A percentile compares a stretch with the other conserved stretches of the same genome.
These are phyloP conservation scores for Cyclaneusma minus DNA, from an alignment of 2,329 filamentous ascomycete genomes.

Conservation along the genomic window DNA sequence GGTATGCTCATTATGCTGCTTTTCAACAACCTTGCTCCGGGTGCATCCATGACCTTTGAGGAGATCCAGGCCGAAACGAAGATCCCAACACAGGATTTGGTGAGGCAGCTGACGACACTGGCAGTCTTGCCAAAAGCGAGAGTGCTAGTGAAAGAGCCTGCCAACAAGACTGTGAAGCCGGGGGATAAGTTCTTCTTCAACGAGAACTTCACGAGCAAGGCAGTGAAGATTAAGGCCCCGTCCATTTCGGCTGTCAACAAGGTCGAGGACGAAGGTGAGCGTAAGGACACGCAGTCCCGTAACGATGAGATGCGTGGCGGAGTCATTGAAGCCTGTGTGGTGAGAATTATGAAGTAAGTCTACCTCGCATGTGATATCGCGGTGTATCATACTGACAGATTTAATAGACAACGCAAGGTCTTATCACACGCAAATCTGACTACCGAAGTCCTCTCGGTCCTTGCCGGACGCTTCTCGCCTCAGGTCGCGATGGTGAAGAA, in stretches of 20 bases:
- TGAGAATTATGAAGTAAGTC: slow-evolving; percentile 74
- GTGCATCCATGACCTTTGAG: slow-evolving; percentile 40
- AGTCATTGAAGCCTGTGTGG: slow-evolving; percentile 61
- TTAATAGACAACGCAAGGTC: slow-evolving; percentile 53
- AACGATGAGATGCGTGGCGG: slow-evolving; percentile 57
- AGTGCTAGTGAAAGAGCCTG: slow-evolving; percentile 66
- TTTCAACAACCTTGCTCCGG: slow-evolving; percentile 62
- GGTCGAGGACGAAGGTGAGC: slow-evolving; percentile 59
- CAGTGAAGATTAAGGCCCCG: slow-evolving; percentile 77
- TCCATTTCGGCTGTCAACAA: slow-evolving; percentile 70
- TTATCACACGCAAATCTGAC: slow-evolving; percentile 54
- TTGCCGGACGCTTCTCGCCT: slow-evolving; percentile 56
- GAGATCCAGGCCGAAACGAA: slow-evolving; percentile 74
- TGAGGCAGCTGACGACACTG: slow-evolving; percentile 65
- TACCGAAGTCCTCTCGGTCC: slow-evolving; percentile 55
- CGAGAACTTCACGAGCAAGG: slow-evolving; percentile 62
- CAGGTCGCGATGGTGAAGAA: slow-evolving; percentile 67
- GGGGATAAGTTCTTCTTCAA: slow-evolving; percentile 77
- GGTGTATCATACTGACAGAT: slow-evolving; percentile 15
- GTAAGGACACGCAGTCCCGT: slow-evolving; percentile 59
- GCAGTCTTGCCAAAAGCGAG: slow-evolving; percentile 72
- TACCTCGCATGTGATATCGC: background rate
- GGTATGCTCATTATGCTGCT: slow-evolving; percentile 80
- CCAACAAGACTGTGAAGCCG: slow-evolving; percentile 60
- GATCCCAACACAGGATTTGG: slow-evolving; percentile 60